A percentile compares a stretch with the other conserved stretches of the same genome.
phyloP scores from a whole-genome alignment of 2,329 filamentous ascomycete species.

The Ascochyta clinopodiicola region DNA sequence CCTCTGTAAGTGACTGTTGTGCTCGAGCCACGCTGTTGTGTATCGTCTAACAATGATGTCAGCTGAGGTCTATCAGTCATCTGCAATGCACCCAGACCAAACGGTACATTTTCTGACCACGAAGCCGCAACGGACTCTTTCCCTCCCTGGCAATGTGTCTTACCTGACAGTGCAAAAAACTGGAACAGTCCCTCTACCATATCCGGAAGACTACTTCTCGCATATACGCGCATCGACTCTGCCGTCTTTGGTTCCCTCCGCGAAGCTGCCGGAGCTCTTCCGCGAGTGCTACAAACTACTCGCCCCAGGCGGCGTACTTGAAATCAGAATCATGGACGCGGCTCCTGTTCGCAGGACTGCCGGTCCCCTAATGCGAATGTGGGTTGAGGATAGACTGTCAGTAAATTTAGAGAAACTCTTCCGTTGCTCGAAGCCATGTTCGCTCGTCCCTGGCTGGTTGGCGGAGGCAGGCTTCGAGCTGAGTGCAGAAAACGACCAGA shows the following conservation, averaged over 20 bases:
- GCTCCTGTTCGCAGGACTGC: conserved; percentile 62
- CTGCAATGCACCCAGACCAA: conserved; percentile 49
- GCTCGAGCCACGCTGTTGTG: conserved; percentile 25
- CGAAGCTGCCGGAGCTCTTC: conserved; percentile 64
- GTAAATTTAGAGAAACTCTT: conserved; percentile 65
- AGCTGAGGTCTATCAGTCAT: conserved; percentile 55
- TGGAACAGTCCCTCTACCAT: conserved; percentile 60
- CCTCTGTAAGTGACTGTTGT: conserved; percentile 42
- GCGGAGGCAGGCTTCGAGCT: conserved; percentile 59
- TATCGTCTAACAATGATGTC: conserved; percentile 37
- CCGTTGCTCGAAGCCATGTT: conserved; percentile 65
- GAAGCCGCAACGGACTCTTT: conserved; percentile 41
- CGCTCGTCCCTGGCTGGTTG: conserved; percentile 66
- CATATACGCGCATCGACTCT: conserved; percentile 57
- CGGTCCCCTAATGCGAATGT: conserved; percentile 64
- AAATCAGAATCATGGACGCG: conserved; percentile 69
- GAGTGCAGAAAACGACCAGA: conserved; percentile 28
- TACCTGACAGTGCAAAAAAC: conserved; percentile 42
- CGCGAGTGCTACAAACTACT: conserved; percentile 64
- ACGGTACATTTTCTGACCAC: conserved; percentile 48
- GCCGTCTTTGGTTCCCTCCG: conserved; percentile 62
- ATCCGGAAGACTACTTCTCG: conserved; percentile 39
- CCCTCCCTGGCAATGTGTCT: conserved; percentile 41
- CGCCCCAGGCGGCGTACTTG: conserved; percentile 61
- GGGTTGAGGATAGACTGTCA: conserved; percentile 68